Base-by-base conservation (phyloP, 306 rosid genomes). In the Herpetospermum pedunculosum region DNA sequence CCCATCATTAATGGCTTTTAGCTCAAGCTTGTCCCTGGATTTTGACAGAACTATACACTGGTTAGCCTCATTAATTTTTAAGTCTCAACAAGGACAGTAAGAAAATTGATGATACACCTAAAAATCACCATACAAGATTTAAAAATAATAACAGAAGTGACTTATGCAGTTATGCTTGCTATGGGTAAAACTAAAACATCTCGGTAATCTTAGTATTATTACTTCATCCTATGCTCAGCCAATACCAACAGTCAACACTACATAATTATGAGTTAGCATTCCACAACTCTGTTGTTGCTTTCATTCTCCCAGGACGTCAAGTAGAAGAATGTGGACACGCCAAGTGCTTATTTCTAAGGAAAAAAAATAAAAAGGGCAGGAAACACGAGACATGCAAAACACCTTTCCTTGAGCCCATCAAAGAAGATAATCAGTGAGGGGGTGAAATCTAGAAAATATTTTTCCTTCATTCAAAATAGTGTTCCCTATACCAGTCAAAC, bases 11-110 rank as follows among this genome's bases (percentile, higher is more conserved):
- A 84, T 83, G n/a, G 96, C 96, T 78, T 91, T 91, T 75, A 94
- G 82, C 86, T 94, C 96, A 60, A 94, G 92, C 70, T 94, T 94
- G 73, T 94, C 98, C 87, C 98, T 94, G 78, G 69, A 83, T 76
- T 71, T 49, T 8, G 28, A 30, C 38, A 75, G 69, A 78, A 29
- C 53, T 75, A n/a, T n/a, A 38, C 15, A 19, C 44, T 63, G 9
- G 70, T 63, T 15, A 63, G 70, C 48, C 28, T 9, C 4, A 63
- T 63, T 63, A 4, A 29, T 63, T 16, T n/a, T 35, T 4, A 34
- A 0, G 29, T 35, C 70, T 16, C 18, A 65, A 65, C 34, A 19
- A 38, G 50, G 50, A 40, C 11, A 65, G 12, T 12, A 8, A 35
- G 8, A 67, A 2, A 40, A 40, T 0, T 4, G 35, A 14, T 6